Percentiles rank a stretch among this genome's conserved stretches.
Evolutionary conservation across 768 basidiomycete genomes (phyloP).

Genomic region (Leccinum ochraceum): DNA sequence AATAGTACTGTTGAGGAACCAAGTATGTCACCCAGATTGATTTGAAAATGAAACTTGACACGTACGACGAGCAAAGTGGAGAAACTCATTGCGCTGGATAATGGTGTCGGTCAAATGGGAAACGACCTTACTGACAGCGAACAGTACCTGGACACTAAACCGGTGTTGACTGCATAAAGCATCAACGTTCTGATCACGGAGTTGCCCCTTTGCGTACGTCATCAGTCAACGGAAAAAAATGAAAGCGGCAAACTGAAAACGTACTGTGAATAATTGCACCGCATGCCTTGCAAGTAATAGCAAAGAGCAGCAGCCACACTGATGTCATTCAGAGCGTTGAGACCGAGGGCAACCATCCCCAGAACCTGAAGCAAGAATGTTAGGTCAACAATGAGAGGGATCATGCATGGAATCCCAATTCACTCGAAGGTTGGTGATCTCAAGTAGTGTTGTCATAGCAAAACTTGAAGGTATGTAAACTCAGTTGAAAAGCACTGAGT

Average conservation of each 20-base stretch:
- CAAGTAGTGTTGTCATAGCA: constrained; percentile 41
- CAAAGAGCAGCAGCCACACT: constrained; percentile 52
- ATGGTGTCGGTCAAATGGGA: constrained; percentile 1
- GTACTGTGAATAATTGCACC: constrained; percentile 49
- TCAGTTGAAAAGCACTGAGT: not conserved
- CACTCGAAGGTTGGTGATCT: constrained; percentile 49
- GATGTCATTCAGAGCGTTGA: constrained; percentile 52
- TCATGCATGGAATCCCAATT: constrained; percentile 10
- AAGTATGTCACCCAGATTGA: not conserved
- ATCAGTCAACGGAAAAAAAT: constrained; percentile 2
- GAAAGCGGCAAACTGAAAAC: constrained; percentile 11
- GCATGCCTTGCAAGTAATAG: constrained; percentile 53
- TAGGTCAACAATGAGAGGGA: not conserved
- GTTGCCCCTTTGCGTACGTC: constrained; percentile 42
- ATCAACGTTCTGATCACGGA: constrained; percentile 56
- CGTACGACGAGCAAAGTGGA: constrained; percentile 58
- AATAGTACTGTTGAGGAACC: constrained; percentile 48
- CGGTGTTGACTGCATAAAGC: constrained; percentile 65
- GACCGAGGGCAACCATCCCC: constrained; percentile 49
- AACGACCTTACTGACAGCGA: not conserved
- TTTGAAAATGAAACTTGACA: not conserved
- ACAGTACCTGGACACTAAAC: constrained; percentile 57
- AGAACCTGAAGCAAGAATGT: constrained; percentile 36
- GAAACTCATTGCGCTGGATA: constrained; percentile 34
- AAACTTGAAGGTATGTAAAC: constrained; percentile 33